Percentiles rank a stretch among this genome's conserved stretches.
Conservation (phyloP, 441 rosid genomes). For the Melianthus villosus region DNA sequence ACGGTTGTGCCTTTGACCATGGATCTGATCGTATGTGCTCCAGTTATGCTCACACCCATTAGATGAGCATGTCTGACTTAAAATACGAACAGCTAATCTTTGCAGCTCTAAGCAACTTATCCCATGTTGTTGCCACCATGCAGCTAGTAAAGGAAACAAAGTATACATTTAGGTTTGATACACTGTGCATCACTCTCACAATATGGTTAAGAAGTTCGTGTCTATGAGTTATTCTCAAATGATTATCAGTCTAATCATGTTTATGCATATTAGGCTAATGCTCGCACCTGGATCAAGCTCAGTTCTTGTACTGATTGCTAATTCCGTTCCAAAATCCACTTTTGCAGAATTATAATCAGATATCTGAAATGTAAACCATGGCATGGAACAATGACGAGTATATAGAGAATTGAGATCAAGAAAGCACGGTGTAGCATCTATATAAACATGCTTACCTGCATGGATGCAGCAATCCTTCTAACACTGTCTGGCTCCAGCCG, state of each 20-base stretch:
- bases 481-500: slow-evolving; percentile 58
- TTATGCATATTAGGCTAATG: slow-evolving; percentile 1
- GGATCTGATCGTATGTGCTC: slow-evolving; percentile 49
- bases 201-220: too few species aligned
- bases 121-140: slow-evolving; percentile 85
- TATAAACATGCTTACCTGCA: slow-evolving; percentile 40
- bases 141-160: slow-evolving; percentile 24
- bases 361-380: slow-evolving; percentile 23
- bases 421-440: slow-evolving; percentile 2
- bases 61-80: slow-evolving; percentile 78
- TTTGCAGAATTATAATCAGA: slow-evolving; percentile 60
- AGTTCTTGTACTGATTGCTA: slow-evolving; percentile 58
- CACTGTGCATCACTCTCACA: too few species aligned
- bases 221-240: slow-evolving; percentile 9
- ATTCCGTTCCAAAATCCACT: slow-evolving; percentile 67
- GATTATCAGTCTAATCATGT: too few species aligned
- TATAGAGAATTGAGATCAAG: neutral
- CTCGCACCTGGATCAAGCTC: slow-evolving; percentile 65
- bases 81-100: slow-evolving; percentile 54
- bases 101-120: slow-evolving; percentile 77
- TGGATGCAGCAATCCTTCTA: slow-evolving; percentile 61
- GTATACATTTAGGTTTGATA: too few species aligned
- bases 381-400: slow-evolving; percentile 4
- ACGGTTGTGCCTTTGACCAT: slow-evolving; percentile 32
- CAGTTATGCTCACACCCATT: slow-evolving; percentile 60